Conservation (phyloP, 2,329 filamentous ascomycete genomes). For the Cyclaneusma minus region DNA sequence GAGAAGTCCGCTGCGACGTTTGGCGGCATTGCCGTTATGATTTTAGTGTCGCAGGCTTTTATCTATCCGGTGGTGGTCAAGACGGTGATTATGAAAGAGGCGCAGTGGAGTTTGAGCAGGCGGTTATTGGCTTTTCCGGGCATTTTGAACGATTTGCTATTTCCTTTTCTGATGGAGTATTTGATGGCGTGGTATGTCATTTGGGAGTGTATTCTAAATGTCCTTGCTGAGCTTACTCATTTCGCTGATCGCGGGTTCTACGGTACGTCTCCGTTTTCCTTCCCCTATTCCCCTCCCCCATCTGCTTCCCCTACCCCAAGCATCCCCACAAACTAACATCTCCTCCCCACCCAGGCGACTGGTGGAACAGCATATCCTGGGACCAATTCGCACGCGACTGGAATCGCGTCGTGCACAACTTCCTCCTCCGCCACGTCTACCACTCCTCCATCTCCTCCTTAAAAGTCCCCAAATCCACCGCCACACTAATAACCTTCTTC, state of each 20-base stretch:
- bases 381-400: slow-evolving; percentile 69
- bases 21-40: slow-evolving; percentile 64
- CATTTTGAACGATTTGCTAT: slow-evolving; percentile 60
- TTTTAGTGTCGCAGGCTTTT: slow-evolving; percentile 59
- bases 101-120: slow-evolving; percentile 40
- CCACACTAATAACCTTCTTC: slow-evolving; percentile 63
- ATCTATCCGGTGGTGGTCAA: slow-evolving; percentile 63
- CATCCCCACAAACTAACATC: too few species aligned
- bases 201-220: slow-evolving; percentile 62
- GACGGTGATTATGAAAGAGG: slow-evolving; percentile 51
- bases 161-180: slow-evolving; percentile 68
- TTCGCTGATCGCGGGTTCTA: slow-evolving; percentile 69
- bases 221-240: slow-evolving; percentile 58
- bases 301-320: too few species aligned
- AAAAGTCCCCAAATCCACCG: slow-evolving; percentile 51
- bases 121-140: slow-evolving; percentile 57
- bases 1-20: slow-evolving; percentile 59
- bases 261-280: too few species aligned
- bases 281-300: too few species aligned
- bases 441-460: slow-evolving; percentile 62
- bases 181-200: slow-evolving; percentile 68
- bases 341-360: too few species aligned
- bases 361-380: slow-evolving; percentile 52
- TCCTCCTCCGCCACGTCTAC: slow-evolving; percentile 65
- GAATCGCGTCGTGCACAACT: slow-evolving; percentile 70